phyloP scores from a whole-genome alignment of 1,139 yeast species.

The Candida dubliniensis region DNA sequence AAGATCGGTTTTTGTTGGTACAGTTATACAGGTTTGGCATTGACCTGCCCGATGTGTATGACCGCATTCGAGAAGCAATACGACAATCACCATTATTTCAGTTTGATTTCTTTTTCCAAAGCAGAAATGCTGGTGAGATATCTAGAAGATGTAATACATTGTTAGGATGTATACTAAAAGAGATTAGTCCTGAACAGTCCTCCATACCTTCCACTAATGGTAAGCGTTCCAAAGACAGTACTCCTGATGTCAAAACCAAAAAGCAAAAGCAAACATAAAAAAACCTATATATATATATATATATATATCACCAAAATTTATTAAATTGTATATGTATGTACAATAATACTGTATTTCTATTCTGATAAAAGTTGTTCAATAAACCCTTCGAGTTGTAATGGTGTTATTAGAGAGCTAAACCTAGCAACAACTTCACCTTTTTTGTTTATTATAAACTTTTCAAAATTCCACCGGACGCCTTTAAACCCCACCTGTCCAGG shows the following conservation, averaged over 20 bases:
- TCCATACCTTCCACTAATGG: constrained; percentile 12
- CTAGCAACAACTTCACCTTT: constrained; percentile 73
- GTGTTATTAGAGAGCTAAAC: constrained; percentile 68
- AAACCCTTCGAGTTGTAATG: constrained; percentile 52
- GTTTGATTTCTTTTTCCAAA: constrained; percentile 70
- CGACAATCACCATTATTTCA: constrained; percentile 62
- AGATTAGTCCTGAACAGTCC: constrained; percentile 32
- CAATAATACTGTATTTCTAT: background rate
- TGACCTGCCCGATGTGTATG: constrained; percentile 65
- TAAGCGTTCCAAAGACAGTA: constrained; percentile 18
- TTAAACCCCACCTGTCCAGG: constrained; percentile 68
- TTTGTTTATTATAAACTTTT: constrained; percentile 76
- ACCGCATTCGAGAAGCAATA: constrained; percentile 59
- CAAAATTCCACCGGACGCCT: constrained; percentile 94
- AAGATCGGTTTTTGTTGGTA: constrained; percentile 67
- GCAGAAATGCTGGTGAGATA: constrained; percentile 63
- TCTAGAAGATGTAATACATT: constrained; percentile 69
- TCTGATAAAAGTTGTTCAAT: constrained; percentile 45
- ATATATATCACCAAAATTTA: too few relatives aligned
- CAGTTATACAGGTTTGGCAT: constrained; percentile 67
- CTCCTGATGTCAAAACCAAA: constrained; percentile 11
- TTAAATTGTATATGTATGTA: background rate
- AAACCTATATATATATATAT: too few relatives aligned
- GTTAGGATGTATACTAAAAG: constrained; percentile 63
- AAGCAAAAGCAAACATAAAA: constrained; percentile 13